These are phyloP conservation scores for Daldinia concentrica DNA, from an alignment of 495 filamentous ascomycete genomes.

Conservation along the genomic window DNA sequence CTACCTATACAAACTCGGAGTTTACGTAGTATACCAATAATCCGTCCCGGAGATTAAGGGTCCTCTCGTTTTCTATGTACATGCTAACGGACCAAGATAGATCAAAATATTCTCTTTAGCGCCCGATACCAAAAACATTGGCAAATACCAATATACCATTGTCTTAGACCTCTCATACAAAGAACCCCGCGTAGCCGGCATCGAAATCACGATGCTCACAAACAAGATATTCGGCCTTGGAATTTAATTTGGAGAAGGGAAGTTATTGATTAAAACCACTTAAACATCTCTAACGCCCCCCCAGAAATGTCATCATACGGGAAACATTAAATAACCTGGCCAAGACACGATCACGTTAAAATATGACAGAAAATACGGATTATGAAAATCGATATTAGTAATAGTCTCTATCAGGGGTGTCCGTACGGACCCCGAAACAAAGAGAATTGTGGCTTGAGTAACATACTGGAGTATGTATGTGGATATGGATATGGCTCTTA, in stretches of 20 bases:
- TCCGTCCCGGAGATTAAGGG: constrained; percentile 13
- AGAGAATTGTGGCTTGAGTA: not conserved
- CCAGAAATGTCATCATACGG: not conserved
- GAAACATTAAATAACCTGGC: not conserved
- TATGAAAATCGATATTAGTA: constrained; percentile 5
- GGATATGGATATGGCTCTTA: not conserved
- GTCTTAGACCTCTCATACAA: not conserved
- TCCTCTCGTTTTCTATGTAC: constrained; percentile 1
- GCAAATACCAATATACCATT: not conserved
- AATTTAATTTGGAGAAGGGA: not conserved
- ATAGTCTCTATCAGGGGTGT: not conserved
- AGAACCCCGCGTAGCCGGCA: not conserved
- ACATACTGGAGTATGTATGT: not conserved
- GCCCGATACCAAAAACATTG: not conserved
- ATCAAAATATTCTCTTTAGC: not conserved
- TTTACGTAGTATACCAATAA: constrained; percentile 7
- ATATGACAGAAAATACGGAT: constrained; percentile 1
- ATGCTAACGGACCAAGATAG: constrained; percentile 1
- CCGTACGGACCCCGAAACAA: not conserved
- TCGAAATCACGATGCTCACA: not conserved
- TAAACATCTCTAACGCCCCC: not conserved
- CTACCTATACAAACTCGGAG: not conserved
- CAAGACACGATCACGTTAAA: not conserved
- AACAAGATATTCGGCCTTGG: not conserved
- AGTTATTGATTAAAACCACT: not conserved